Conservation (phyloP, 2,329 filamentous ascomycete genomes). For the Colletotrichum camelliae region DNA sequence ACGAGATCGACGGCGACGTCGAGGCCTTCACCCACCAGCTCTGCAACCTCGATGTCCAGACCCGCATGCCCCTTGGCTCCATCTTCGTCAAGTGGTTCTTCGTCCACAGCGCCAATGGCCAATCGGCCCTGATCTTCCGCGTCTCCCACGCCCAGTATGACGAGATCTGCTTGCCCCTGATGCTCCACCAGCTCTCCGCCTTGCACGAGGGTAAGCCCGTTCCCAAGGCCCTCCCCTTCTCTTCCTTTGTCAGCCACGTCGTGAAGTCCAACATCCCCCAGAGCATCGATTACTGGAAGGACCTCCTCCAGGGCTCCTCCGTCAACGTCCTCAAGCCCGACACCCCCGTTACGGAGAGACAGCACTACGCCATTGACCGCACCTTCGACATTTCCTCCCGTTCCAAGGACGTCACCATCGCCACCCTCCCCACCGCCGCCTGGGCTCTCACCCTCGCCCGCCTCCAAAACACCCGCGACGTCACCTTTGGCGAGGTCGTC, state of each 20-base stretch:
- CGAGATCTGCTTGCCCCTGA: conserved; percentile 68
- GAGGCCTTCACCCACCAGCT: conserved; percentile 58
- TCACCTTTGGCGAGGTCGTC: conserved; percentile 71
- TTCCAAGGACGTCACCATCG: conserved; percentile 62
- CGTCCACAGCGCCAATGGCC: conserved; percentile 38
- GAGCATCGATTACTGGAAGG: conserved; percentile 65
- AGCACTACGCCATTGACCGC: conserved; percentile 47
- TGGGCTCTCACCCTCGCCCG: conserved; percentile 69
- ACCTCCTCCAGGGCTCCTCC: conserved; percentile 60
- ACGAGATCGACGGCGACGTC: conserved; percentile 56
- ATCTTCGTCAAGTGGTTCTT: conserved; percentile 66
- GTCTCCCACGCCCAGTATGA: conserved; percentile 75
- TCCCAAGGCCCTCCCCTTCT: conserved; percentile 45
- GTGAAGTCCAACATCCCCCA: conserved; percentile 45
- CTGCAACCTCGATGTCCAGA: conserved; percentile 60
- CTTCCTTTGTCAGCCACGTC: conserved; percentile 49
- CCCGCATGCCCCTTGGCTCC: conserved; percentile 61
- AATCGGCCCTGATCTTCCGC: conserved; percentile 59
- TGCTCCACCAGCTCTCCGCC: conserved; percentile 64
- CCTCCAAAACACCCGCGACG: conserved; percentile 55
- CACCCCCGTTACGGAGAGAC: conserved; percentile 37
- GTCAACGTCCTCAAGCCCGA: conserved; percentile 48
- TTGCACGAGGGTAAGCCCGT: conserved; percentile 46
- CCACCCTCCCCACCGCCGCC: conserved; percentile 70
- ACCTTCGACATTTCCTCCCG: conserved; percentile 52